Evolutionary conservation across 169 alveolate genomes (phyloP), one percentile per base, ranked within the genome.

Genomic region (Cryptosporidium sp.): DNA sequence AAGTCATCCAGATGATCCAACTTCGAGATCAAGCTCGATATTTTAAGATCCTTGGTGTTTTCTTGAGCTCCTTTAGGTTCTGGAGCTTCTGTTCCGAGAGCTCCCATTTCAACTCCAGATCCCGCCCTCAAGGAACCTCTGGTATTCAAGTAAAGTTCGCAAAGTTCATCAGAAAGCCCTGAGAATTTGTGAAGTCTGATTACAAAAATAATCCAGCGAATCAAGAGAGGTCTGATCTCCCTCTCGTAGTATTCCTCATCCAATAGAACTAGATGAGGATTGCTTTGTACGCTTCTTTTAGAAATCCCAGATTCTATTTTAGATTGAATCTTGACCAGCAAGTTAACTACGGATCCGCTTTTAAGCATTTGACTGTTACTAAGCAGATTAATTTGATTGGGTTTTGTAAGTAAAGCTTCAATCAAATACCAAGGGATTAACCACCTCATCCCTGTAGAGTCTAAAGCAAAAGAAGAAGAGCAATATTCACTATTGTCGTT

Each of bases 391-490:
- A 75, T 29, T 31, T 75, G 41, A 21, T 8, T 41, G 31, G 71
- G 59, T 26, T 55, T 55, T 21, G 86, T 75, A 14, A 75, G 92
- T 59, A 95, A 43, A 31, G 94, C 93, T 68, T 95, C 94, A 50
- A 95, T 86, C n/a, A 95, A 86, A 71, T 94, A 95, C 96, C 96
- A 95, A 26, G 97, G 97, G 70, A 95, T 84, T 91, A 93, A 71
- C 95, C 97, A 94, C 8, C 97, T 91, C 37, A 92, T 71, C 37
- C 95, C 94, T 0, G 45, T 65, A 29, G 21, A 21, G 45, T 70
- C 51, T 39, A n/a, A 16, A 70, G n/a, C 1, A 48, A 0, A 45
- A 45, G 52, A 3, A 12, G 9, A 2, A 48, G 48, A 41, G 12
- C 14, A 8, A 10, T 8, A 9, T 9, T 55, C 23, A 55, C 16